Evolutionary conservation across 192 early-diverging fungal species (phyloP).

Genomic region (Linnemannia exigua): DNA sequence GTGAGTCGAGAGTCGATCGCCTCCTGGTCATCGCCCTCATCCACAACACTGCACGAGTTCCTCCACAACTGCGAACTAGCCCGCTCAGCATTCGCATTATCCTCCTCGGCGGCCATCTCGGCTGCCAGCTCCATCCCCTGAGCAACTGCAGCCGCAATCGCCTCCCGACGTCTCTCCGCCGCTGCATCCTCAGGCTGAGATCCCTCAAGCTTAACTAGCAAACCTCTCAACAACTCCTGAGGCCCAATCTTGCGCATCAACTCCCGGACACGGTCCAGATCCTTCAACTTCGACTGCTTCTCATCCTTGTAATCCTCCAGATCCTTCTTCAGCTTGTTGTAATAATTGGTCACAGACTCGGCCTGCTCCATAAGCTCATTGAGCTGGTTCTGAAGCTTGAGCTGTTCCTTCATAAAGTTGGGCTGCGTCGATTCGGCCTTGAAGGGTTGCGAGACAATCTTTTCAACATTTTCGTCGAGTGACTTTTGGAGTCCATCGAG

Average conservation of each 20-base stretch:
- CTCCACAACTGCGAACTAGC: constrained; percentile 43
- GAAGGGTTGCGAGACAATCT: constrained; percentile 47
- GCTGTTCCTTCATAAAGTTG: constrained; percentile 53
- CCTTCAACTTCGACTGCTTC: constrained; percentile 33
- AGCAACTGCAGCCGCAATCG: constrained; percentile 38
- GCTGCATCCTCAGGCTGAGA: constrained; percentile 37
- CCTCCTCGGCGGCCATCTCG: constrained; percentile 28
- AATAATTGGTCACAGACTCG: constrained; percentile 54
- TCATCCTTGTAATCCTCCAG: constrained; percentile 57
- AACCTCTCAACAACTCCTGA: constrained; percentile 58
- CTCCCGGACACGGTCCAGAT: constrained; percentile 54
- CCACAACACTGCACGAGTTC: constrained; percentile 52
- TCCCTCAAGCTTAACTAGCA: constrained; percentile 54
- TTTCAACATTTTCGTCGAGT: constrained; percentile 49
- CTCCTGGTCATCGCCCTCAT: constrained; percentile 50
- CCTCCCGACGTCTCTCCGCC: constrained; percentile 24
- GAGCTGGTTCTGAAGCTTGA: constrained; percentile 48
- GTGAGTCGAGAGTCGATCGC: constrained; percentile 43
- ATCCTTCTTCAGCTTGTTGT: constrained; percentile 50
- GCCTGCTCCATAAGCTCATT: constrained; percentile 51
- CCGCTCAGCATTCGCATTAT: constrained; percentile 9
- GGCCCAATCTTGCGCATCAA: constrained; percentile 62
- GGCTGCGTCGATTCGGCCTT: constrained; percentile 34
- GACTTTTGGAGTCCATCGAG: constrained; percentile 54
- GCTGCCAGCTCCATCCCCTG: constrained; percentile 53